Evolutionary conservation across 306 rosid genomes (phyloP), one percentile per base, ranked within the genome.

Genomic region (Quercus gilva): DNA sequence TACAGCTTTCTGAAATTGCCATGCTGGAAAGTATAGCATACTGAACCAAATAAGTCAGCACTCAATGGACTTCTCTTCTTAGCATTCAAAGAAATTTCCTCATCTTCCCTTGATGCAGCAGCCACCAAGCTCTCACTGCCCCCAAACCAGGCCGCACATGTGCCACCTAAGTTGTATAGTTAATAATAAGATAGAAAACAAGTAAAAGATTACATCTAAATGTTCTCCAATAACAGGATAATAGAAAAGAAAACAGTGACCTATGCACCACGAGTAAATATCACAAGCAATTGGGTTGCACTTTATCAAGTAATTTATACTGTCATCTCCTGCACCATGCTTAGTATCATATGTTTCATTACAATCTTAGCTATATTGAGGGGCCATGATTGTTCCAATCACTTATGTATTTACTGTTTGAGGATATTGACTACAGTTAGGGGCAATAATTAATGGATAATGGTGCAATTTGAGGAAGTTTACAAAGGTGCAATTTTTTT

Each of bases 21-120:
- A 26, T 81, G 92, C 88, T 94, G 99, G 83, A 68, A 86, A 74
- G 91, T 85, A 76, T 84, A 94, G 89, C 94, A 90, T 72, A 89
- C 74, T 56, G 97, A 94, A 81, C 97, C 97, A 71, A 92, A 91
- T 58, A 94, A 82, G 74, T 84, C 90, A 74, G 91, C 88, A 35
- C 74, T 78, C 52, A 88, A 26, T 5, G 89, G 88, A 74, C 73
- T 86, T 81, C 83, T 83, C 55, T 81, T 88, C 80, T 77, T 74
- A 26, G 67, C 49, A 49, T 15, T 61, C 20, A 23, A 5, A 19
- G 78, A 51, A 56, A 43, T 31, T 61, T 51, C 70, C 14, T 63
- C 80, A 53, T 68, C 80, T 23, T 70, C 78, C 26, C 74, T 71
- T 17, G 82, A 19, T 63, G 80, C 85, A 56, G 69, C 74, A 49